Base-by-base conservation (phyloP, 2,329 filamentous ascomycete genomes). In the Fusarium aywerte region DNA sequence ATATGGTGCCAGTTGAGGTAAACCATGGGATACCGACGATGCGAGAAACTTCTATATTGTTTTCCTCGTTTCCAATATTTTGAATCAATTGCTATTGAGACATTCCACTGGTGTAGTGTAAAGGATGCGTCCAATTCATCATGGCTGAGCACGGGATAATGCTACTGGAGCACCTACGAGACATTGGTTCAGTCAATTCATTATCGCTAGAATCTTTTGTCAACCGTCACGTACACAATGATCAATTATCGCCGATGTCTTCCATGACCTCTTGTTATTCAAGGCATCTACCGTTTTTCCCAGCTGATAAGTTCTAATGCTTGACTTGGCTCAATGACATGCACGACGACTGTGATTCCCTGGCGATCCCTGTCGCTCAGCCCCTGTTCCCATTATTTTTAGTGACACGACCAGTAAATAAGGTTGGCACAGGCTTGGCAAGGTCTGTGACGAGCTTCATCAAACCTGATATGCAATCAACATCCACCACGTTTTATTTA, bases 361-460 rank as follows among this genome's bases (percentile, higher is more conserved):
- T 36, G 31, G 23, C 5, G 43, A 62, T 62, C 59, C 59, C 35
- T 62, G 58, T 61, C 29, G 20, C 56, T 39, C 11, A 36, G 31
- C 4, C 18, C 33, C 9, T 11, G 33, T 27, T 8, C 32, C 20
- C 20, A 20, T 62, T 38, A 62, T 62, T 62, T 62, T 62, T 61
- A 61, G 58, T 18, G 50, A 33, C 16, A 29, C 27, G 7, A 0
- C 31, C 16, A 27, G 23, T 18, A 61, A 62, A 62, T 62, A 62
- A 62, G 59, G 48, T 62, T 62, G 32, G 35, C 35, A 47, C 35
- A 29, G 62, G 36, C 58, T 57, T 62, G 42, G 57, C 57, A 33
- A 20, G 29, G 44, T 60, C 20, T 50, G 18, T 50, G 35, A 27
- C 29, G 29, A 43, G 18, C n/a, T 31, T 31, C 23, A 16, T n/a